These are phyloP conservation scores for Syncephalastrum racemosum DNA, from an alignment of 371 early-diverging fungal genomes.

Conservation along the genomic window DNA sequence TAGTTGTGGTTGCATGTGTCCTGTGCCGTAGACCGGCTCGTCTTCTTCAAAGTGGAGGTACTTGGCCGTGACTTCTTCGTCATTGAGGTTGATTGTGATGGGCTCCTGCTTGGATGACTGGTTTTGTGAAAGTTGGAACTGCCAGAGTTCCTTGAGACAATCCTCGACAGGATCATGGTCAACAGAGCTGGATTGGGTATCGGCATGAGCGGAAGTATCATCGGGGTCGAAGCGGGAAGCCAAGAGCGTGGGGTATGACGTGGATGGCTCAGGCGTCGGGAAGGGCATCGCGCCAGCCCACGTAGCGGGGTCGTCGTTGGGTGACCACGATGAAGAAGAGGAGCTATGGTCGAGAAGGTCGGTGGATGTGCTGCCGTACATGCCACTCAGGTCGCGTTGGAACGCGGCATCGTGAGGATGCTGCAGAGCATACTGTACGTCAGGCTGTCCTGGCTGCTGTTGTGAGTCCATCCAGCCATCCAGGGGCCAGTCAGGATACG, in stretches of 20 bases:
- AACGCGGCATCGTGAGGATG: neutral
- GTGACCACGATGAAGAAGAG: neutral
- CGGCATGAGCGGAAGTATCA: constrained; percentile 1
- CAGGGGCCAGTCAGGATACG: neutral
- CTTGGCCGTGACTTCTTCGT: constrained; percentile 21
- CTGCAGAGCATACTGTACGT: too few species aligned
- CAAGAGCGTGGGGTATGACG: constrained; percentile 20
- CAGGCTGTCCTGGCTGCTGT: too few species aligned
- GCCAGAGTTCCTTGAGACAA: constrained; percentile 14
- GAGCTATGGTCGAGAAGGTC: neutral
- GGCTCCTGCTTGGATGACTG: constrained; percentile 16
- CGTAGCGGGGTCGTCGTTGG: neutral
- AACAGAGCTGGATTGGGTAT: neutral
- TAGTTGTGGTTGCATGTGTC: neutral
- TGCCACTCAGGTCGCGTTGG: neutral
- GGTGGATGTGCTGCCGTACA: neutral
- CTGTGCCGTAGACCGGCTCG: constrained; percentile 8
- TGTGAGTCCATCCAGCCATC: too few species aligned
- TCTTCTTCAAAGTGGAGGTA: constrained; percentile 25
- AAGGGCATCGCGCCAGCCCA: neutral
- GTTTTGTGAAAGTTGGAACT: constrained; percentile 13
- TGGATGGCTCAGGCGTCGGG: constrained; percentile 9
- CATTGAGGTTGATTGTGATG: constrained; percentile 23
- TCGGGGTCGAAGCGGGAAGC: constrained; percentile 21
- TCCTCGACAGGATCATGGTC: constrained; percentile 8